Conservation (phyloP, 768 basidiomycete genomes). For the Pulveroboletus frians region DNA sequence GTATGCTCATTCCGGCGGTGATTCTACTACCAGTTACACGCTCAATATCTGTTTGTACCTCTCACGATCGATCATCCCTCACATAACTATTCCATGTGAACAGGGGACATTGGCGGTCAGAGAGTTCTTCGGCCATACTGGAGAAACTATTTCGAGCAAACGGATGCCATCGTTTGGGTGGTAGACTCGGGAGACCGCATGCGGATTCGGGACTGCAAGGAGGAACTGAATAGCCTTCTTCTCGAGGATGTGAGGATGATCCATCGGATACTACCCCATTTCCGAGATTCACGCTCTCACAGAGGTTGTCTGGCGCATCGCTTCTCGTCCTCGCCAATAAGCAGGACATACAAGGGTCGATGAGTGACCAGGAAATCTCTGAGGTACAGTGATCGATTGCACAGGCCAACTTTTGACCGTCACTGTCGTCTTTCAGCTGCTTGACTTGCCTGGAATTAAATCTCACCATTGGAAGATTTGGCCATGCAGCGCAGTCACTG, state of each 20-base stretch:
- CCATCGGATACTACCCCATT: not conserved
- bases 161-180: slow-evolving; percentile 97
- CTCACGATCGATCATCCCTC: not conserved
- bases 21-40: slow-evolving; percentile 34
- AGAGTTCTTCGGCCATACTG: slow-evolving; percentile 94
- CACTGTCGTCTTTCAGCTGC: slow-evolving; percentile 45
- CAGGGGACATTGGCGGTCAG: slow-evolving; percentile 99
- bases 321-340: slow-evolving; percentile 97
- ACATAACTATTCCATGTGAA: slow-evolving; percentile 68
- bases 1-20: slow-evolving; percentile 19
- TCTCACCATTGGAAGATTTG: slow-evolving; percentile 89
- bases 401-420: slow-evolving; percentile 6
- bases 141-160: slow-evolving; percentile 99
- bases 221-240: slow-evolving; percentile 80
- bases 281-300: slow-evolving; percentile 17
- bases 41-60: slow-evolving; percentile 39
- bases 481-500: slow-evolving; percentile 90
- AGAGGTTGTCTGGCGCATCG: slow-evolving; percentile 95
- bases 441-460: slow-evolving; percentile 74
- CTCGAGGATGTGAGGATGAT: slow-evolving; percentile 76
- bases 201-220: slow-evolving; percentile 84
- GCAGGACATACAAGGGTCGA: slow-evolving; percentile 87
- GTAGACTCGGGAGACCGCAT: slow-evolving; percentile 92
- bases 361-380: slow-evolving; percentile 77
- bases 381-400: slow-evolving; percentile 47